Evolutionary conservation across 2,329 filamentous ascomycete species (phyloP).

Genomic region (Dothistroma septosporum): DNA sequence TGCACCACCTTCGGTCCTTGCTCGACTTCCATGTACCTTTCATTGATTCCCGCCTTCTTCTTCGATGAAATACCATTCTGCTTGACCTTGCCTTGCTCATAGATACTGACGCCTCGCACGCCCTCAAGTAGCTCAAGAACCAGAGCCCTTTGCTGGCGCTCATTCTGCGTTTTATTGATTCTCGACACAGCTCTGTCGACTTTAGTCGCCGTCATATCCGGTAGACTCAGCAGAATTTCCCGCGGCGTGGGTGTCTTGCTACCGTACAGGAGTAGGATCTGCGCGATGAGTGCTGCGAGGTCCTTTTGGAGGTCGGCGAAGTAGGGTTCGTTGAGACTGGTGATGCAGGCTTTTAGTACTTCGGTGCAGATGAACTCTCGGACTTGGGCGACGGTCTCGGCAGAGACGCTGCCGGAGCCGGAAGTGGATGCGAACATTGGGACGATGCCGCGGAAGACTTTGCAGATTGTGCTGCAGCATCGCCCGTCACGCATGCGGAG

Average conservation of each 20-base stretch:
- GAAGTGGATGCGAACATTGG: slow-evolving; percentile 63
- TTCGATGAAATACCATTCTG: slow-evolving; percentile 25
- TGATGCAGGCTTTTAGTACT: slow-evolving; percentile 84
- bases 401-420: slow-evolving; percentile 36
- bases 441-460: slow-evolving; percentile 80
- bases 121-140: slow-evolving; percentile 82
- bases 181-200: slow-evolving; percentile 54
- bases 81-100: slow-evolving; percentile 82
- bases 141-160: slow-evolving; percentile 73
- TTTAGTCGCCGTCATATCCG: slow-evolving; percentile 65
- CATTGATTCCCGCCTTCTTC: slow-evolving; percentile 26
- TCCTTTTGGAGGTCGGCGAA: slow-evolving; percentile 96
- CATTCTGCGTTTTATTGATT: slow-evolving; percentile 38
- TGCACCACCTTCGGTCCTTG: slow-evolving; percentile 35
- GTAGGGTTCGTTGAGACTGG: slow-evolving; percentile 87
- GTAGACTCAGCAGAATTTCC: slow-evolving; percentile 72
- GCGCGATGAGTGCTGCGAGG: slow-evolving; percentile 78
- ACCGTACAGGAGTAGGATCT: slow-evolving; percentile 74
- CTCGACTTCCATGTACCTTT: slow-evolving; percentile 41
- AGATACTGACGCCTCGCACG: slow-evolving; percentile 84
- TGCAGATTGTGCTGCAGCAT: slow-evolving; percentile 78
- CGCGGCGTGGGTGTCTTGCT: slow-evolving; percentile 65
- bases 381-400: slow-evolving; percentile 57
- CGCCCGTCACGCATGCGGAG: slow-evolving; percentile 86
- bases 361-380: slow-evolving; percentile 86